Base-by-base conservation (phyloP, 73 alveolate genomes). In the Uronychia binucleata region DNA sequence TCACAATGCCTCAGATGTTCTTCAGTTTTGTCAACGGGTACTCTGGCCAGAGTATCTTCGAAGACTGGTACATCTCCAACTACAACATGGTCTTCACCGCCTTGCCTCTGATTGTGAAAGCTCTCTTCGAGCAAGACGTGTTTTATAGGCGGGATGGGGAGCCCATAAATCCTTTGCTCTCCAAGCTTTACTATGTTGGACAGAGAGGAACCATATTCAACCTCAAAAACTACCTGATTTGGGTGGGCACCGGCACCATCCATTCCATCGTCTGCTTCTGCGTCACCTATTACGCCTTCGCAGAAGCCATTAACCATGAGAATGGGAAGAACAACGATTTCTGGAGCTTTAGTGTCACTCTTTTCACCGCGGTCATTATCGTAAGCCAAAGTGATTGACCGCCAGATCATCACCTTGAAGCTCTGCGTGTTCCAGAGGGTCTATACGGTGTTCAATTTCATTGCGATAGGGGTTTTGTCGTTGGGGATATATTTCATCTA, bases 31-130 rank as follows among this genome's bases (percentile, higher is more conserved):
- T 82, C 31, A 85, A 84, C 74, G 97, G 94, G 0, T 94, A 59
- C 90, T 84, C 95, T 34, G 98, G 93, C 0, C 85, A 84, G 59
- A 75, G 92, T 0, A 58, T 80, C n/a, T 90, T 78, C 33, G 95
- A 90, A 60, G 95, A 90, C 59, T 90, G 96, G 46, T 96, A 94
- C 81, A 93, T 98, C 77, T 90, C 99, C 25, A 93, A 95, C 90
- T 98, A 98, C 88, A 98, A 98, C 90, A 88, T 98, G 94, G 88
- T 98, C 27, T 97, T 97, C 86, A 98, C 99, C 26, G 98, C 99
- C 27, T 77, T 95, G 0, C 99, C 99, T 1, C 90, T 98, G 34
- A 79, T 94, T 30, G 95, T 94, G 11, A 93, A 96, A 76, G 97
- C 99, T 25, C 85, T 97, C 1, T 95, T 95, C 84, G 99, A 98